A percentile compares a stretch with the other conserved stretches of the same genome.
These are phyloP conservation scores for Aspergillus haitiensis DNA, from an alignment of 495 filamentous ascomycete genomes.

Conservation along the genomic window DNA sequence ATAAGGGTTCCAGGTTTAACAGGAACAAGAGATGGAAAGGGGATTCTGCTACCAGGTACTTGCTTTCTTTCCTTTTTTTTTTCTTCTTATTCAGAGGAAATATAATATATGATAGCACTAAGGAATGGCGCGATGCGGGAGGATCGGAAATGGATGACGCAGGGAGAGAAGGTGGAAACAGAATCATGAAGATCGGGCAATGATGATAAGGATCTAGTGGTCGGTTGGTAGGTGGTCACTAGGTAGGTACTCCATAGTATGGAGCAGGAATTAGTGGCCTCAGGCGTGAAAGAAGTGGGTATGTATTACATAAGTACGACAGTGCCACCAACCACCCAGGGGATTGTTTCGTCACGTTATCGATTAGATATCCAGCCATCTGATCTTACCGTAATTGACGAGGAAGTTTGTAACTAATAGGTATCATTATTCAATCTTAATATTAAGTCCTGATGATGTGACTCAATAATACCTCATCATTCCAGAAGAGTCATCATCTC, in stretches of 20 bases:
- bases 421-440: constrained; percentile 4
- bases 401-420: neutral
- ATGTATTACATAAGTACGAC: neutral
- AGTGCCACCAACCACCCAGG: neutral
- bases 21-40: neutral
- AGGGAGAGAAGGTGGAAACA: neutral
- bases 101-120: neutral
- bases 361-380: constrained; percentile 19
- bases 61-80: neutral
- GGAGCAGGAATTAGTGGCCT: neutral
- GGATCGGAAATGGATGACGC: neutral
- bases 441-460: neutral
- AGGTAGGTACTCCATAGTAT: neutral
- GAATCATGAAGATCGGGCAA: neutral
- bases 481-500: constrained; percentile 5
- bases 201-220: neutral
- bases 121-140: neutral
- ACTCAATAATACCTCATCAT: constrained; percentile 15
- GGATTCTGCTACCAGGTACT: no score
- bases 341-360: constrained; percentile 17
- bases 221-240: neutral
- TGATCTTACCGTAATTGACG: constrained; percentile 2
- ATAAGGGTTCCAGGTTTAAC: neutral
- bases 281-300: neutral
- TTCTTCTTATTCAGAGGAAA: neutral